Evolutionary conservation across 768 basidiomycete genomes (phyloP).

Genomic region (Mycena vulgaris): DNA sequence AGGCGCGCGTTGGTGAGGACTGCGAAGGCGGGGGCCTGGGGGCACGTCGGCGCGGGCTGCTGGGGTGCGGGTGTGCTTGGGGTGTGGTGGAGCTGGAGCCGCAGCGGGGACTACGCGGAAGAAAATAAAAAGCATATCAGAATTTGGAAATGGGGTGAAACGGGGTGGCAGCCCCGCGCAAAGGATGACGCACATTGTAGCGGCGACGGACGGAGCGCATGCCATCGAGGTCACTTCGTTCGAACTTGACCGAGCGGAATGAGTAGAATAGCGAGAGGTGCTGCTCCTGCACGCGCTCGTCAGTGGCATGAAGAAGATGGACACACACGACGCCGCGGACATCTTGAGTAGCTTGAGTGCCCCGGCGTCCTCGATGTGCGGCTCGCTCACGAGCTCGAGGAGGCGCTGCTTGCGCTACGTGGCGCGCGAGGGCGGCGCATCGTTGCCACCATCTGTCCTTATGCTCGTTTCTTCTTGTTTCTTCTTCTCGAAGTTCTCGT

Average conservation of each 20-base stretch:
- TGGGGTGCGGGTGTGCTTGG: no score
- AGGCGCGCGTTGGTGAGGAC: no score
- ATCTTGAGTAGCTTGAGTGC: conserved; percentile 71
- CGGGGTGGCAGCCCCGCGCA: neutral
- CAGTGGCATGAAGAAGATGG: neutral
- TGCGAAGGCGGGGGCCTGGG: no score
- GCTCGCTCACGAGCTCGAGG: conserved; percentile 66
- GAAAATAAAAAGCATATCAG: no score
- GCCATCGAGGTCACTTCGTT: neutral
- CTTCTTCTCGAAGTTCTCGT: no score
- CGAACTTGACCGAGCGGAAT: conserved; percentile 16
- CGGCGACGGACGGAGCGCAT: no score
- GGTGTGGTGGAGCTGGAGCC: no score
- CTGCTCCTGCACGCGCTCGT: conserved; percentile 22
- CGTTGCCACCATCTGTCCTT: conserved; percentile 18
- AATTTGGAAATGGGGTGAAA: neutral
- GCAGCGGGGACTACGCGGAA: no score
- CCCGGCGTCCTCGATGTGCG: conserved; percentile 67
- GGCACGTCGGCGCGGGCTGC: no score
- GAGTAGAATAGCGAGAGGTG: no score
- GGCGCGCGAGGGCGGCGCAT: conserved; percentile 51
- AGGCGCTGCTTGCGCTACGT: conserved; percentile 64
- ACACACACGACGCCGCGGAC: conserved; percentile 64
- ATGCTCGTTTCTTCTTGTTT: neutral
- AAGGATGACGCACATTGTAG: no score